Evolutionary conservation across 2,329 filamentous ascomycete genomes (phyloP).

Genomic region (Neurospora crassa): DNA sequence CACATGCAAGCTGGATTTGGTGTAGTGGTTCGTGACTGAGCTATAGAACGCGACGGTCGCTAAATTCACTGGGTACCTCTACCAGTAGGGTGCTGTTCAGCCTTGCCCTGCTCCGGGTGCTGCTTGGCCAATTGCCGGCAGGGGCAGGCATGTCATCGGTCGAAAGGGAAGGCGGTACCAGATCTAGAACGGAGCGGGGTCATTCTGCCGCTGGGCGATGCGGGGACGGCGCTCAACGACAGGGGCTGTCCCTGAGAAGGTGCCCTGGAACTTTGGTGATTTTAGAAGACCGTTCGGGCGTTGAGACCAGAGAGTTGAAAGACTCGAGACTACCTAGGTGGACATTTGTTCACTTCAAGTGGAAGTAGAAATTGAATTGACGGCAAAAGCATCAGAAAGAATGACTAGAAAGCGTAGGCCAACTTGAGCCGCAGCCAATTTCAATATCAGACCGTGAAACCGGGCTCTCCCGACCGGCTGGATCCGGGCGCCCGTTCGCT

Average conservation of each 20-base stretch:
- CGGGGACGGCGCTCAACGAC: neutral
- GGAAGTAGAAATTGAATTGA: neutral
- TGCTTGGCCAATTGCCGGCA: neutral
- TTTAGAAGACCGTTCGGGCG: neutral
- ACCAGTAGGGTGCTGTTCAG: neutral
- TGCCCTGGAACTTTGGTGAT: neutral
- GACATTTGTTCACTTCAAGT: neutral
- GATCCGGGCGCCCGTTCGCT: neutral
- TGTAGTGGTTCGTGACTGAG: neutral
- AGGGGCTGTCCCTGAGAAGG: neutral
- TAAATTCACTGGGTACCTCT: slow-evolving; percentile 4
- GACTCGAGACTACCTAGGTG: neutral
- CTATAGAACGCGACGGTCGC: neutral
- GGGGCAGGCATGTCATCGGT: neutral
- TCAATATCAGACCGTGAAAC: neutral
- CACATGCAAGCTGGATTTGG: slow-evolving; percentile 6
- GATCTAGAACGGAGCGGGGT: slow-evolving; percentile 1
- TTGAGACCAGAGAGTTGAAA: neutral
- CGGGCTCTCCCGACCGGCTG: neutral
- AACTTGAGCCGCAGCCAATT: neutral
- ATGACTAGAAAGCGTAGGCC: neutral
- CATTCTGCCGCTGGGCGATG: slow-evolving; percentile 3
- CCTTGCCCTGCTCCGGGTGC: neutral
- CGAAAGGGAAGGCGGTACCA: slow-evolving; percentile 5
- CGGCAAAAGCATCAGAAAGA: neutral